Evolutionary conservation across 345 rosid genomes (phyloP).

Genomic region (Syzygium jambos): DNA sequence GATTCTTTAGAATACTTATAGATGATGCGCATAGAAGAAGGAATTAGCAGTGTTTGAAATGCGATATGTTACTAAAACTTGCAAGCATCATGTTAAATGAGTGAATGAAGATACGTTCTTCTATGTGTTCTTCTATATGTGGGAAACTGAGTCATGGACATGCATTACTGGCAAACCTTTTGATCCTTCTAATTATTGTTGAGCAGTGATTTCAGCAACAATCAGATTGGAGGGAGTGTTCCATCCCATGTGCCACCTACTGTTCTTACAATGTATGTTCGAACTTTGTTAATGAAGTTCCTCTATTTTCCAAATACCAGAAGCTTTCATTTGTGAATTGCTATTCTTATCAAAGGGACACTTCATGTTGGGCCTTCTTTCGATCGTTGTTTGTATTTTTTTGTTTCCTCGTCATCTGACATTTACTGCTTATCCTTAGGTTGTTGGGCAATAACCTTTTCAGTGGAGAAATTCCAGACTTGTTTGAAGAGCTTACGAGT

Average conservation of each 20-base stretch:
- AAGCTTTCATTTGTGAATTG: background rate
- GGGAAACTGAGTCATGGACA: background rate
- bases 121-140: background rate
- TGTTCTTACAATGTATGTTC: constrained; percentile 51
- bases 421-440: constrained; percentile 25
- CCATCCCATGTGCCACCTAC: constrained; percentile 66
- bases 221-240: constrained; percentile 73
- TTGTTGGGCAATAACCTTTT: constrained; percentile 58
- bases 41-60: background rate
- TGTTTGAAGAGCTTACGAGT: constrained; percentile 45
- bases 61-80: background rate
- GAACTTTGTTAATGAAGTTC: background rate
- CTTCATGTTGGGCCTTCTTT: background rate
- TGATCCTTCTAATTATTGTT: background rate
- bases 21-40: background rate
- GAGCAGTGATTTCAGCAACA: constrained; percentile 81
- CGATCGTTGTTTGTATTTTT: background rate
- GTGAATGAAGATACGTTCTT: background rate
- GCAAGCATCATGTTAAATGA: background rate
- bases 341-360: background rate
- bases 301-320: background rate
- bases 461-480: constrained; percentile 64
- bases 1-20: background rate
- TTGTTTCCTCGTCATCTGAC: background rate
- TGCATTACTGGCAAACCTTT: background rate